Evolutionary conservation across 1,284 basidiomycete species (phyloP).

Genomic region (Pseudozyma thailandica): DNA sequence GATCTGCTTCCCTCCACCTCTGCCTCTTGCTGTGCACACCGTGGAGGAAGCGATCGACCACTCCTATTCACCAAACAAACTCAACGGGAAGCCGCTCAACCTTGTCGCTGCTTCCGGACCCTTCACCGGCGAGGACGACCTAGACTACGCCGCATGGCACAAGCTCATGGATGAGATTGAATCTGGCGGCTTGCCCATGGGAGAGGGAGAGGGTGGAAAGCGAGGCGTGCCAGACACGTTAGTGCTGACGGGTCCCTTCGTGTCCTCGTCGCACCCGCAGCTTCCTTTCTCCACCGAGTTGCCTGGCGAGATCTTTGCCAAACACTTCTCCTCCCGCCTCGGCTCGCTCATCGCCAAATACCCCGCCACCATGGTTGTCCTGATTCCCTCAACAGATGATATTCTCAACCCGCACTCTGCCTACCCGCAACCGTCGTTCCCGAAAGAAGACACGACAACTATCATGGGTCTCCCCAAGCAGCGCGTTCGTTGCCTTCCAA

Average conservation of each 20-base stretch:
- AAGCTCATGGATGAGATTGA: conserved; percentile 57
- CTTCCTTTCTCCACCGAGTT: conserved; percentile 79
- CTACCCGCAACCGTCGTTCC: conserved; percentile 84
- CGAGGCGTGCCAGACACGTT: conserved; percentile 79
- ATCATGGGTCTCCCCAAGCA: conserved; percentile 36
- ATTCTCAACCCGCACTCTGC: conserved; percentile 81
- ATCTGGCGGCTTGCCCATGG: conserved; percentile 58
- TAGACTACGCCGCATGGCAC: conserved; percentile 62
- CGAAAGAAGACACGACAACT: conserved; percentile 57
- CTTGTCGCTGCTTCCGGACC: conserved; percentile 54
- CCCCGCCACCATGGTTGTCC: conserved; percentile 77
- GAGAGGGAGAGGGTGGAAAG: conserved; percentile 71
- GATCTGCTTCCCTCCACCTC: conserved; percentile 73
- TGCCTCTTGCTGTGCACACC: conserved; percentile 55
- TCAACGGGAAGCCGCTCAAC: conserved; percentile 43
- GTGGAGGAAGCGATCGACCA: conserved; percentile 42
- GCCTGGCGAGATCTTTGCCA: conserved; percentile 78
- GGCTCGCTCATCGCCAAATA: conserved; percentile 74
- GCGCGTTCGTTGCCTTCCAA: conserved; percentile 83
- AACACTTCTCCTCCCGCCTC: conserved; percentile 76
- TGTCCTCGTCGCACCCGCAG: conserved; percentile 79
- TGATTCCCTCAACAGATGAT: conserved; percentile 86
- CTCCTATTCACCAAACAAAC: conserved; percentile 26
- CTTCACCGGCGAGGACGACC: conserved; percentile 45
- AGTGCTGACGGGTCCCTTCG: conserved; percentile 86